phyloP scores from a whole-genome alignment of 2,329 filamentous ascomycete genomes.

The Monosporascus sp. region DNA sequence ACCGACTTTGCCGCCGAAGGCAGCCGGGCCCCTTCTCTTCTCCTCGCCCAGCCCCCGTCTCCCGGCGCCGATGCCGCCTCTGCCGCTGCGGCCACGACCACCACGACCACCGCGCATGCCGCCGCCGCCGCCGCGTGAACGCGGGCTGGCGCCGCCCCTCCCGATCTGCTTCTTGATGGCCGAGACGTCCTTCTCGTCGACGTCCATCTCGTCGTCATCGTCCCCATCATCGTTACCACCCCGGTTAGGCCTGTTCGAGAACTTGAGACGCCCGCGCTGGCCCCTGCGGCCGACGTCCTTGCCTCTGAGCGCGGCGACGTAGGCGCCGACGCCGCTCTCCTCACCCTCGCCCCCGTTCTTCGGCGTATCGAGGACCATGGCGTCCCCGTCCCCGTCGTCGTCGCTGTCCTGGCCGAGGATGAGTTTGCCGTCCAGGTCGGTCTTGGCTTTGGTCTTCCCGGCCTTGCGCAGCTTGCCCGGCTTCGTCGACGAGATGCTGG shows the following conservation, averaged over 20 bases:
- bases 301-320: conserved; percentile 65
- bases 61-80: conserved; percentile 37
- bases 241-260: conserved; percentile 56
- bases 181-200: conserved; percentile 43
- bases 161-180: conserved; percentile 47
- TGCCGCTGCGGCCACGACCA: conserved; percentile 26
- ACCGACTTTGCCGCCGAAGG: conserved; percentile 33
- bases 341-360: conserved; percentile 33
- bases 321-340: conserved; percentile 59
- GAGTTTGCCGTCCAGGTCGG: conserved; percentile 74
- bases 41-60: conserved; percentile 48
- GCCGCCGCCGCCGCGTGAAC: not conserved
- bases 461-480: conserved; percentile 60
- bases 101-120: conserved; percentile 12
- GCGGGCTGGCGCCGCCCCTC: conserved; percentile 17
- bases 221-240: conserved; percentile 39
- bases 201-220: conserved; percentile 50
- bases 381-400: conserved; percentile 42
- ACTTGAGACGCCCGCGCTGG: conserved; percentile 65
- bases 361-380: conserved; percentile 59
- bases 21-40: conserved; percentile 37
- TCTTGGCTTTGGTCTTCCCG: conserved; percentile 56
- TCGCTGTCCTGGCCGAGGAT: conserved; percentile 60
- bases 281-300: conserved; percentile 62
- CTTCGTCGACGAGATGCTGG: conserved; percentile 89